Base-by-base conservation (phyloP, 2,329 filamentous ascomycete species). In the Hymenoscyphus repandus region DNA sequence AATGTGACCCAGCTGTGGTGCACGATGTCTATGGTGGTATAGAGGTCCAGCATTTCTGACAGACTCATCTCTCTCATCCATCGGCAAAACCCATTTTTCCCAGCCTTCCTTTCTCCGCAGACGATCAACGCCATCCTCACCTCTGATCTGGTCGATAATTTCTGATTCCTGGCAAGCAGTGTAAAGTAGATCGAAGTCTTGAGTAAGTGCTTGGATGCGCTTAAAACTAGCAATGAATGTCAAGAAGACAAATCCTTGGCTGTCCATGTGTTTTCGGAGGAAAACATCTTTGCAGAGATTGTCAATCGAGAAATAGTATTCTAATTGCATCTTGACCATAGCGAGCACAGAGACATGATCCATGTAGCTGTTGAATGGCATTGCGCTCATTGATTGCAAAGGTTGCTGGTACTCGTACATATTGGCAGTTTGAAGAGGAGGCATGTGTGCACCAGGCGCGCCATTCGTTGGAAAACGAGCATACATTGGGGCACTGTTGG, bases 221-320 rank as follows among this genome's bases (percentile, higher is more conserved):
- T 89, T 90, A 75, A 99, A 99, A n/a, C 77, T 78, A 18, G 86
- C 80, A 60, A 99, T 85, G 52, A 96, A 79, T 32, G 79, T 76
- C 46, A 99, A 72, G 45, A 82, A 83, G 12, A 96, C 91, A 64
- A 91, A 97, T 15, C 93, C 93, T 68, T 97, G 88, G 1, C 87
- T 88, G 66, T 99, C 92, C 93, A 99, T 97, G 61, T 91, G 85
- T 63, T 82, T 84, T 51, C 93, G 85, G 52, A 99, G 76, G 69
- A 83, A 97, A 64, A 88, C 77, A 64, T 99, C 93, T 70, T 96
- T 96, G 77, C 89, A 88, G 45, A 97, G 77, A 66, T 99, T 99
- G 64, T 96, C 88, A 27, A 96, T 80, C 0, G 92, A 97, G 71
- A 99, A 96, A 70, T 99, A 99, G 73, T 96, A 99, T 64, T 96